Base-by-base conservation (phyloP, 345 rosid genomes). In the Euclidium syriacum region DNA sequence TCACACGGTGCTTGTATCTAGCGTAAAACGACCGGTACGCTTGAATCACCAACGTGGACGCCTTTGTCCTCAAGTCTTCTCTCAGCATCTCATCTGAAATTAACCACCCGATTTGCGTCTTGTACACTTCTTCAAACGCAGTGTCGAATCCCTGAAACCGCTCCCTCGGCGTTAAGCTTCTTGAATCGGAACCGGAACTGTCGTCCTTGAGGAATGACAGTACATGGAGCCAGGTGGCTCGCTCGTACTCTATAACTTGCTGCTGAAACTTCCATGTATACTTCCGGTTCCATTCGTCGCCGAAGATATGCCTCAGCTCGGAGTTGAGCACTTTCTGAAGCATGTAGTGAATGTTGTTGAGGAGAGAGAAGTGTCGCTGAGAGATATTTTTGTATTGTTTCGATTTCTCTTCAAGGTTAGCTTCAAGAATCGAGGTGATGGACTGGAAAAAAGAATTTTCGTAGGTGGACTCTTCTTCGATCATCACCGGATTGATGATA, bases 321-420 rank as follows among this genome's bases (percentile, higher is more conserved):
- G 95, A 84, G 39, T 77, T 77, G 62, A 77, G 75, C 40, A 85
- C 90, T 71, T 91, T 91, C 46, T 83, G 77, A 8, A 90, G 81
- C 85, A 91, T 88, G 85, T 91, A 91, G 64, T 91, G 81, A 20
- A 91, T 67, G 52, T 91, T 91, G 86, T 91, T 91, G 83, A 86
- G 81, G 71, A 91, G 68, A 73, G 88, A 91, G 33, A 88, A 66
- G 64, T 88, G 95, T 54, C 76, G 87, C 79, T 88, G 53, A 7
- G 95, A 77, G 22, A 71, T 52, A 43, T 85, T 92, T 60, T 35
- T 68, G 67, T 88, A 91, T 34, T 86, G 65, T 71, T 70, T 82
- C 10, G 96, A 85, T 67, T 78, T 86, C 32, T 81, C 87, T 2
- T 73, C 41, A 4, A 91, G 90, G 59, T 91, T 91, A 29, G 83